A percentile compares a stretch with the other conserved stretches of the same genome.
Evolutionary conservation across 257 asterid genomes (phyloP).

Genomic region (Cynanchum wilfordii): DNA sequence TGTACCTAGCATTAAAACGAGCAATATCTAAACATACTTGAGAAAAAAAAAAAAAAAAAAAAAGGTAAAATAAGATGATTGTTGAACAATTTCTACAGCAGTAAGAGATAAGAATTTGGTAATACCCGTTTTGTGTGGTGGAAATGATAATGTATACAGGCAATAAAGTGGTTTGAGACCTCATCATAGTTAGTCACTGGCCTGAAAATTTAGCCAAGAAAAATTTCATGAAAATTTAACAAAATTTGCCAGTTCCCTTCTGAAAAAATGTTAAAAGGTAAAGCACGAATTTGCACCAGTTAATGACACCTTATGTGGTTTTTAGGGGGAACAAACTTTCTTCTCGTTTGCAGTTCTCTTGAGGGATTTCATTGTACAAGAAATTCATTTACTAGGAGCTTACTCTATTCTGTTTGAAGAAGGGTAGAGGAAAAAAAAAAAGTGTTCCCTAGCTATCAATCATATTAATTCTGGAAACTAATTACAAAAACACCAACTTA

Average conservation of each 20-base stretch:
- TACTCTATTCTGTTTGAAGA: not conserved
- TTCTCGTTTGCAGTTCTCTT: not conserved
- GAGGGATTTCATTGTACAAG: not conserved
- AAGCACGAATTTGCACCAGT: not conserved
- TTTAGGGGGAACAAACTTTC: not conserved
- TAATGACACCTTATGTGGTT: not conserved
- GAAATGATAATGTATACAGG: conserved; percentile 59
- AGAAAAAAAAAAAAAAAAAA: not conserved
- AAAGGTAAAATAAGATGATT: not conserved
- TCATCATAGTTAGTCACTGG: conserved; percentile 67
- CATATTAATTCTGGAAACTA: not conserved
- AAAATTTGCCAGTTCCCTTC: not conserved
- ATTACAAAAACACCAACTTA: not conserved
- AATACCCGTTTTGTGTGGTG: conserved; percentile 51
- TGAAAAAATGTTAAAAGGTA: not conserved
- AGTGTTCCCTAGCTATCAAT: not conserved
- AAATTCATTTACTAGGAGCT: not conserved
- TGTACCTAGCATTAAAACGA: conserved; percentile 13
- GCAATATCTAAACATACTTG: not conserved
- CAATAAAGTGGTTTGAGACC: conserved; percentile 71
- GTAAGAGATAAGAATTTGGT: not conserved
- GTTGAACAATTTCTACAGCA: not conserved
- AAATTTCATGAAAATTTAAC: not conserved
- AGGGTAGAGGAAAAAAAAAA: not conserved
- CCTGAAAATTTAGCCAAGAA: conserved; percentile 34